Conservation (phyloP, 306 rosid genomes). For the Leucaena leucocephala region DNA sequence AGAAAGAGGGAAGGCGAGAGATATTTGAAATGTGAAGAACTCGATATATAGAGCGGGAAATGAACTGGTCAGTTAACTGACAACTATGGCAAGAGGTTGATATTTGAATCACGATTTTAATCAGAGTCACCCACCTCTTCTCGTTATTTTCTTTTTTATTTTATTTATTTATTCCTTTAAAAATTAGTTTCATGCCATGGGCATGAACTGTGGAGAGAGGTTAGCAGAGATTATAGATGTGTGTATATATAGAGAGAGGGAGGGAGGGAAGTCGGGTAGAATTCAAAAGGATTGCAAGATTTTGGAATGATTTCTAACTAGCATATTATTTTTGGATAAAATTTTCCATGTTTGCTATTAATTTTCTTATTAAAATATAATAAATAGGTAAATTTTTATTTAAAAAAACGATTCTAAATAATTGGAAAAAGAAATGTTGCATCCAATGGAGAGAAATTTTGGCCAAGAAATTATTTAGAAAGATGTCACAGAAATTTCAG, state of each 20-base stretch:
- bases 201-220: not conserved
- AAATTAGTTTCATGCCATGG: not conserved
- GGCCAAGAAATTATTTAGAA: not conserved
- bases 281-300: not conserved
- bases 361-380: not conserved
- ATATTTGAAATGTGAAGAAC: conserved; percentile 19
- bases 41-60: conserved; percentile 51
- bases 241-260: too few species aligned
- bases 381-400: not conserved
- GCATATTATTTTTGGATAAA: not conserved
- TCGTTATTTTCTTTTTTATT: not conserved
- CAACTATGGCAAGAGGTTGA: not conserved
- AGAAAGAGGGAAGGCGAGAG: conserved; percentile 36
- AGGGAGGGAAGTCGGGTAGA: not conserved
- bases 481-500: not conserved
- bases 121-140: not conserved
- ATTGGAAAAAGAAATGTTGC: not conserved
- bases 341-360: not conserved
- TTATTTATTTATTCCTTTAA: not conserved
- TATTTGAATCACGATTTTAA: conserved; percentile 21
- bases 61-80: conserved; percentile 2
- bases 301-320: not conserved
- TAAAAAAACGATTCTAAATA: not conserved
- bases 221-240: not conserved
- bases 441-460: not conserved